phyloP scores from a whole-genome alignment of 225 moss, liverwort and hornwort species.

The Physcomitrellopsis africana region DNA sequence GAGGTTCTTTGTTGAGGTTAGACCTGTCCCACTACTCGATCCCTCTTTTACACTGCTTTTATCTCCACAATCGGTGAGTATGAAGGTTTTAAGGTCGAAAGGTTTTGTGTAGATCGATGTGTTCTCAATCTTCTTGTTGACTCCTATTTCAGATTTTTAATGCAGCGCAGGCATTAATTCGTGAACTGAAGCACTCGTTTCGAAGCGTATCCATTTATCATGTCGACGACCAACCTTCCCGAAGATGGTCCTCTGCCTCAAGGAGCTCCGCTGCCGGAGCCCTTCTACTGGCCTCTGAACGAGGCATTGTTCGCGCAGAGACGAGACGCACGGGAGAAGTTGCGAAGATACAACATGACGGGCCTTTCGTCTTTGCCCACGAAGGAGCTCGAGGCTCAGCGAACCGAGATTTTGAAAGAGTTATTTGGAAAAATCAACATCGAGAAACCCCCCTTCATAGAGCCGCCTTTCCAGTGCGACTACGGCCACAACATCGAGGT shows the following conservation, averaged over 20 bases:
- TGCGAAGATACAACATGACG: conserved; percentile 46
- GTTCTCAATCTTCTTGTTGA: neutral
- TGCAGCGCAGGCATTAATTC: conserved; percentile 12
- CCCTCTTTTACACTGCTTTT: no score
- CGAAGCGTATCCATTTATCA: neutral
- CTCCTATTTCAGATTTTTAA: neutral
- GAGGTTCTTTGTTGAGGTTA: no score
- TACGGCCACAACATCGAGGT: conserved; percentile 76
- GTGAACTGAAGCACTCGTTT: neutral
- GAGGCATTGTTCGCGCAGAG: conserved; percentile 21
- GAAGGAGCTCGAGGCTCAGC: conserved; percentile 43
- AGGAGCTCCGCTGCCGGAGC: conserved; percentile 29
- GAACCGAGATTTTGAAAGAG: conserved; percentile 23
- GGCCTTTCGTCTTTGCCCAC: conserved; percentile 33
- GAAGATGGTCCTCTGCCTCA: conserved; percentile 24
- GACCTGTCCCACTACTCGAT: no score
- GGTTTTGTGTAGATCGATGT: no score
- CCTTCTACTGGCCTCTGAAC: conserved; percentile 41
- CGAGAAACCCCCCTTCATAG: conserved; percentile 55
- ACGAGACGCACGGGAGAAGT: conserved; percentile 34
- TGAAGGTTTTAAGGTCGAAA: no score
- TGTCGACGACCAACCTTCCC: conserved; percentile 27
- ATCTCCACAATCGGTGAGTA: no score
- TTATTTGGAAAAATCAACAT: conserved; percentile 44
- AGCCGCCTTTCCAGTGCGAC: conserved; percentile 78